These are phyloP conservation scores for Vinca minor DNA, from an alignment of 257 asterid species.

Conservation along the genomic window DNA sequence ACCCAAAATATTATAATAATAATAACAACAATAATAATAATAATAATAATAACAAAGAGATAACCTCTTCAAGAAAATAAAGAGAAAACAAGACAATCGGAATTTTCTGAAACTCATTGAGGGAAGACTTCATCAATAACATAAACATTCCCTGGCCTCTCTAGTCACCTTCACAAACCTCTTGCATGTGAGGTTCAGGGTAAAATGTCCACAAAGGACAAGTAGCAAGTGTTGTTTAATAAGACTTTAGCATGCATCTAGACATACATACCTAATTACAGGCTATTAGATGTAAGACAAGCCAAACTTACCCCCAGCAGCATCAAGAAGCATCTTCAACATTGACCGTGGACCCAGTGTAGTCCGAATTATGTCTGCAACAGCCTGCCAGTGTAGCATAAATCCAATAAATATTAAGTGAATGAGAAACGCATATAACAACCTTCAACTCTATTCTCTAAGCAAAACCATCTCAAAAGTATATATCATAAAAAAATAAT, in stretches of 20 bases:
- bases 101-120: background rate
- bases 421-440: background rate
- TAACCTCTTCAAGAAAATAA: no score
- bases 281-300: background rate
- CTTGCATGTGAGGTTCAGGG: background rate
- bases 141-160: background rate
- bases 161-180: background rate
- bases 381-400: slow-evolving; percentile 47
- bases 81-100: background rate
- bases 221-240: background rate
- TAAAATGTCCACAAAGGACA: background rate
- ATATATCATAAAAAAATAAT: background rate
- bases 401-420: background rate
- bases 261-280: no score
- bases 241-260: background rate
- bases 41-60: no score
- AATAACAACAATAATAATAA: no score
- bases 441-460: background rate
- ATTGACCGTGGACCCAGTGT: no score
- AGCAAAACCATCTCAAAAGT: background rate
- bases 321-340: no score
- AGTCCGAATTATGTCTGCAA: slow-evolving; percentile 86
- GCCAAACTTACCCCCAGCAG: no score
- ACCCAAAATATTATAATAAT: background rate
- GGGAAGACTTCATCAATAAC: background rate